Percentiles rank a stretch among this genome's conserved stretches.
These are phyloP conservation scores for Halteria grandinella DNA, from an alignment of 73 alveolate genomes.

Conservation along the genomic window DNA sequence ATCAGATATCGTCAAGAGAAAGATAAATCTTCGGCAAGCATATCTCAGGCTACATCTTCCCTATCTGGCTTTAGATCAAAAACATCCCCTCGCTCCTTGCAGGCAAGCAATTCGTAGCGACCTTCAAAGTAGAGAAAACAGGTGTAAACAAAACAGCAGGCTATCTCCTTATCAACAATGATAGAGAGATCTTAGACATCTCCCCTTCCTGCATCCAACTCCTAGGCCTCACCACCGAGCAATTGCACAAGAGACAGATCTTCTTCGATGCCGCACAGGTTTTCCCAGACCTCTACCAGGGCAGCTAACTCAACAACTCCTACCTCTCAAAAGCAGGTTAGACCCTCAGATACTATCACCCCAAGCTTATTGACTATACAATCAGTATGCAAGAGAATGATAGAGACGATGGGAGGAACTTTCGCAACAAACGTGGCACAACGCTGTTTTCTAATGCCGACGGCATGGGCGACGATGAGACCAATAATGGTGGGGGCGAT, in stretches of 20 bases:
- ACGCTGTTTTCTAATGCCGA: no score
- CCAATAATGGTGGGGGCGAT: no score
- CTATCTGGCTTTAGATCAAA: constrained; percentile 57
- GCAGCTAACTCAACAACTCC: constrained; percentile 19
- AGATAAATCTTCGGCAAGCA: constrained; percentile 59
- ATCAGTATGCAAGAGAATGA: no score
- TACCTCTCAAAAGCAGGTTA: neutral
- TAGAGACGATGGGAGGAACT: no score
- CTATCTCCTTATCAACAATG: constrained; percentile 31
- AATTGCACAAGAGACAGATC: constrained; percentile 33
- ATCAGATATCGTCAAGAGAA: constrained; percentile 48
- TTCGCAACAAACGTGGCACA: no score
- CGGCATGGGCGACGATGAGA: no score
- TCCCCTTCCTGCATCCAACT: constrained; percentile 46
- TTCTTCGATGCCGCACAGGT: constrained; percentile 21
- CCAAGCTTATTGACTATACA: no score
- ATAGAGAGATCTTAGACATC: constrained; percentile 34
- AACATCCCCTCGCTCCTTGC: constrained; percentile 38
- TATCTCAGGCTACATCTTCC: constrained; percentile 56
- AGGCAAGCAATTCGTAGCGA: constrained; percentile 56
- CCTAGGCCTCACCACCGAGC: constrained; percentile 29
- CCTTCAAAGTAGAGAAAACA: constrained; percentile 59
- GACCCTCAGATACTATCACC: no score
- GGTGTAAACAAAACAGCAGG: constrained; percentile 32
- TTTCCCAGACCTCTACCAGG: constrained; percentile 14